Evolutionary conservation across 768 basidiomycete genomes (phyloP).

Genomic region (Trametes gibbosa): DNA sequence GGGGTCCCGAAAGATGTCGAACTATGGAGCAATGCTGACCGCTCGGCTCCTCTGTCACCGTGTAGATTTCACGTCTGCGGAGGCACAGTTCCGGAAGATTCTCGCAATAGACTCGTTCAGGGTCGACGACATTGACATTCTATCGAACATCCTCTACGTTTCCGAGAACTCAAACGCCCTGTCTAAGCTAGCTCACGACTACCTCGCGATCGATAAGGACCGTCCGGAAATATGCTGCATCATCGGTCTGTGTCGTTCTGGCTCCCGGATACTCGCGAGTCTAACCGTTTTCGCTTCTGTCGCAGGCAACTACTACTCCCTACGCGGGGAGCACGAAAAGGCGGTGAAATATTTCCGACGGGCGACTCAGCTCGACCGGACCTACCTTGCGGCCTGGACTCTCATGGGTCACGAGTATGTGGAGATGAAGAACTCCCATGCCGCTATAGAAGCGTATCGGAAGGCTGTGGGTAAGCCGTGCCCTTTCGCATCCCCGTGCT

Average conservation of each 20-base stretch:
- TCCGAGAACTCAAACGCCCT: slow-evolving; percentile 86
- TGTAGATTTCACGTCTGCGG: slow-evolving; percentile 85
- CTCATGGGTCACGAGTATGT: slow-evolving; percentile 99
- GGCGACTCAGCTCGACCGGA: slow-evolving; percentile 92
- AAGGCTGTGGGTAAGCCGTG: slow-evolving; percentile 83
- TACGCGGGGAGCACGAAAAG: slow-evolving; percentile 91
- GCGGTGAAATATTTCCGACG: slow-evolving; percentile 94
- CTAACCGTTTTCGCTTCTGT: background rate
- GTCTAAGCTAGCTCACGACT: slow-evolving; percentile 89
- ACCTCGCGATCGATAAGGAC: slow-evolving; percentile 85
- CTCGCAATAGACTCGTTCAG: slow-evolving; percentile 79
- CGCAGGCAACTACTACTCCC: slow-evolving; percentile 95
- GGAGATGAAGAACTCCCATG: slow-evolving; percentile 99
- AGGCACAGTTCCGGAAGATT: slow-evolving; percentile 81
- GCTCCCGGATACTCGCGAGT: background rate
- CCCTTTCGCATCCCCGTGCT: background rate
- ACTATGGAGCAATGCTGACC: background rate
- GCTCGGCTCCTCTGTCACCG: background rate
- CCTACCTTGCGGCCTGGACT: slow-evolving; percentile 97
- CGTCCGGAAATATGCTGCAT: slow-evolving; percentile 95
- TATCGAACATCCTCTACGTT: slow-evolving; percentile 96
- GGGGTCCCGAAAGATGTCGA: slow-evolving; percentile 22
- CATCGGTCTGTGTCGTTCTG: slow-evolving; percentile 65
- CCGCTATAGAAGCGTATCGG: slow-evolving; percentile 96
- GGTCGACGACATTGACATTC: slow-evolving; percentile 93